Percentiles rank a stretch among this genome's conserved stretches.
These are phyloP conservation scores for Globisporangium carolinianum DNA, from an alignment of 352 stramenopile species.

Conservation along the genomic window DNA sequence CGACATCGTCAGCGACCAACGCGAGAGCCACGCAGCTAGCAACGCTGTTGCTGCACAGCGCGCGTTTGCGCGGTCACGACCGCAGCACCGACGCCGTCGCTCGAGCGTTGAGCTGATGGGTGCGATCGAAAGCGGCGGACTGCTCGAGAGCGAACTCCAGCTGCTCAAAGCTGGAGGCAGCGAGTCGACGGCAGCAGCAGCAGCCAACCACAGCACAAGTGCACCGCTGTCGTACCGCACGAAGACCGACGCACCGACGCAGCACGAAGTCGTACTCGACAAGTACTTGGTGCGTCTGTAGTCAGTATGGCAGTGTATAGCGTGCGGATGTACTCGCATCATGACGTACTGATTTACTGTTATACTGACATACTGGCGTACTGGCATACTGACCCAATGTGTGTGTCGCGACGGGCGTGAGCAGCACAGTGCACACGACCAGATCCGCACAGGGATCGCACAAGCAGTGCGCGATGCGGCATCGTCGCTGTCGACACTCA, in stretches of 20 bases:
- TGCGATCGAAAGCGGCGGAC: conserved; percentile 47
- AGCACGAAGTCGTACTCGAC: conserved; percentile 57
- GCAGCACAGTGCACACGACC: conserved; percentile 54
- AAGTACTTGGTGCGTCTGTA: conserved; percentile 58
- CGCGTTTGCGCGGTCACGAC: conserved; percentile 3
- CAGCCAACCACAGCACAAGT: not conserved
- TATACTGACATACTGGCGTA: conserved; percentile 1
- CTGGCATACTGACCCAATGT: not conserved
- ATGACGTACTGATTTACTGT: not conserved
- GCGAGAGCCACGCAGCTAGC: too few species aligned
- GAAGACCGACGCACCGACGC: conserved; percentile 33
- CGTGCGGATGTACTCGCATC: too few species aligned
- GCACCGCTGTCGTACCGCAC: conserved; percentile 20
- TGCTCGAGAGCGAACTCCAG: conserved; percentile 29
- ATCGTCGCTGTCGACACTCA: conserved; percentile 18
- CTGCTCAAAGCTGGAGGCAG: conserved; percentile 15
- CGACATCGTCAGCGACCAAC: too few species aligned
- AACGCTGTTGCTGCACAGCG: conserved; percentile 1
- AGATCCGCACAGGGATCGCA: conserved; percentile 52
- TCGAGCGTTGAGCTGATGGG: conserved; percentile 62
- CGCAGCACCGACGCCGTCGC: conserved; percentile 29
- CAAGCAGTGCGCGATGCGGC: conserved; percentile 23
- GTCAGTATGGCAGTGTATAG: not conserved
- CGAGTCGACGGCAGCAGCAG: not conserved
- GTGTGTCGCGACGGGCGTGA: not conserved